Evolutionary conservation across 192 early-diverging fungal species (phyloP).

Genomic region (Entomortierella parvispora): DNA sequence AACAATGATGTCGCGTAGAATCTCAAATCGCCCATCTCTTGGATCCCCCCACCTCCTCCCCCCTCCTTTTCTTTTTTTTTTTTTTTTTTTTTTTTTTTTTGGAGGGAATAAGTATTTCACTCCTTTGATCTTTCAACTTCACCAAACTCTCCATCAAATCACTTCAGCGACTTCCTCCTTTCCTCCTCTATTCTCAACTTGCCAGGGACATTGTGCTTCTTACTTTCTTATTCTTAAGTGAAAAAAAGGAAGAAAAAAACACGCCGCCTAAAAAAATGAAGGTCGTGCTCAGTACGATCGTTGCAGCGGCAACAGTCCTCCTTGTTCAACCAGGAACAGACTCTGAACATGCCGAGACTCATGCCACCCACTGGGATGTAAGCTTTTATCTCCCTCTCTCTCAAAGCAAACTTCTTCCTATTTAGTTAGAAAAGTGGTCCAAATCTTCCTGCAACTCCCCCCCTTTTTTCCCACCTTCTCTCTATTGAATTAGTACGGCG

Average conservation of each 20-base stretch:
- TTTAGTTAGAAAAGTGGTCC: too few species aligned
- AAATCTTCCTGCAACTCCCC: background rate
- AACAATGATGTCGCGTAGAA: too few species aligned
- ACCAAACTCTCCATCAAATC: background rate
- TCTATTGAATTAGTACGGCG: constrained; percentile 1
- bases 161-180: background rate
- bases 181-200: background rate
- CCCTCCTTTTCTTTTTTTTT: background rate
- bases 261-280: constrained; percentile 2
- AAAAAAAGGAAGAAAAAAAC: too few species aligned
- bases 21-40: too few species aligned
- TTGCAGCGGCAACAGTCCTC: background rate
- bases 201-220: too few species aligned
- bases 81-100: too few species aligned
- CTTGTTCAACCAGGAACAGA: background rate
- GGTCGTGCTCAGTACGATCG: background rate
- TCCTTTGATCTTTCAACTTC: background rate
- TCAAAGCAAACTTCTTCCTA: background rate
- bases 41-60: background rate
- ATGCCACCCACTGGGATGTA: constrained; percentile 6
- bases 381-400: background rate
- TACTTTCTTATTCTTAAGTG: too few species aligned
- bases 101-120: background rate
- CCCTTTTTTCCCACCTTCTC: background rate
- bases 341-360: background rate